phyloP scores from a whole-genome alignment of 2,329 filamentous ascomycete species.

The Annulohypoxylon truncatum region DNA sequence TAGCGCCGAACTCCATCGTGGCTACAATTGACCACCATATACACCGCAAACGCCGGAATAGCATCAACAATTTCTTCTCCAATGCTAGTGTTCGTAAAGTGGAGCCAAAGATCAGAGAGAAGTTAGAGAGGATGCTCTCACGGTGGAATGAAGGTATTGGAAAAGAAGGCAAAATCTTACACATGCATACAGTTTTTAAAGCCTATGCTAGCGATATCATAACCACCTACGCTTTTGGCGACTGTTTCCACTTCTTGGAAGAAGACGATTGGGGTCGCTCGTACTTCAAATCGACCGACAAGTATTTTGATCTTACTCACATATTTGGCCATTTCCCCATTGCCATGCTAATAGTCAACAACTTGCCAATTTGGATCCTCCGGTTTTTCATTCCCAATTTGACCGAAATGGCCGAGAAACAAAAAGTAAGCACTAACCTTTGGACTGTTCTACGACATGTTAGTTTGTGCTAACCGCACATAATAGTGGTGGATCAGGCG shows the following conservation, averaged over 20 bases:
- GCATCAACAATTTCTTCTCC: slow-evolving; percentile 59
- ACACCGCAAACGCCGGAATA: slow-evolving; percentile 55
- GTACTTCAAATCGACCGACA: slow-evolving; percentile 28
- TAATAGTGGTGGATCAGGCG: slow-evolving; percentile 32
- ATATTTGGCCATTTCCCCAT: slow-evolving; percentile 33
- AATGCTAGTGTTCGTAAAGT: slow-evolving; percentile 52
- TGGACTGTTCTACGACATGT: neutral
- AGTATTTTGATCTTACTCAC: slow-evolving; percentile 31
- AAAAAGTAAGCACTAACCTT: slow-evolving; percentile 7
- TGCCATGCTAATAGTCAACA: slow-evolving; percentile 33
- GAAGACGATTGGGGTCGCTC: slow-evolving; percentile 19
- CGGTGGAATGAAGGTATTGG: slow-evolving; percentile 1
- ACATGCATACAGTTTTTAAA: slow-evolving; percentile 40
- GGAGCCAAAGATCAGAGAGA: slow-evolving; percentile 52
- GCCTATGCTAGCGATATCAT: slow-evolving; percentile 42
- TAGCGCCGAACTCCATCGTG: slow-evolving; percentile 35
- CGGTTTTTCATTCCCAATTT: slow-evolving; percentile 21
- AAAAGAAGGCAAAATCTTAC: neutral
- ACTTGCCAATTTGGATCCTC: slow-evolving; percentile 19
- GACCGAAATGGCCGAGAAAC: slow-evolving; percentile 17
- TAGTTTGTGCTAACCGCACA: neutral
- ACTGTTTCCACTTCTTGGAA: slow-evolving; percentile 35
- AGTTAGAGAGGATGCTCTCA: slow-evolving; percentile 44
- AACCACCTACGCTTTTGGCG: slow-evolving; percentile 36
- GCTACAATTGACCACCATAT: slow-evolving; percentile 54